Percentiles rank a stretch among this genome's conserved stretches.
Evolutionary conservation across 352 stramenopile genomes (phyloP).

Genomic region (Phytophthora crassamura): DNA sequence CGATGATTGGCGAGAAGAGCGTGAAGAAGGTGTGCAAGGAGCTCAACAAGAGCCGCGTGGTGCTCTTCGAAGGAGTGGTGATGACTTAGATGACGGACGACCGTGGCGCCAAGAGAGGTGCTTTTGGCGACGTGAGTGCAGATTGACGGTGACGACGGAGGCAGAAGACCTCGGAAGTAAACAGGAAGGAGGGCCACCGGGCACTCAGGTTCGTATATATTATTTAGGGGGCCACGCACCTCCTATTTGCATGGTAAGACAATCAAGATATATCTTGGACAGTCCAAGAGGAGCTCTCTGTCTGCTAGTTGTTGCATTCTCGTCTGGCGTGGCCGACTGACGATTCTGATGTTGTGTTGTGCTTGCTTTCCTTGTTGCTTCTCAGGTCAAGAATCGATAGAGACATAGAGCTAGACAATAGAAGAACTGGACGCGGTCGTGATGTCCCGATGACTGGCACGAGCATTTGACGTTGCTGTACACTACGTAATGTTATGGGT

Average conservation of each 20-base stretch:
- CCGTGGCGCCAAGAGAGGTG: conserved; percentile 20
- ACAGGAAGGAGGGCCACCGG: conserved; percentile 25
- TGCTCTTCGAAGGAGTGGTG: conserved; percentile 79
- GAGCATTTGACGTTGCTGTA: conserved; percentile 29
- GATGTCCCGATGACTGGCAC: conserved; percentile 15
- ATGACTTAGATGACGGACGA: conserved; percentile 48
- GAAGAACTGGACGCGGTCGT: conserved; percentile 25
- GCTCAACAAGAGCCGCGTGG: conserved; percentile 82
- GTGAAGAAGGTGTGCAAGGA: conserved; percentile 89
- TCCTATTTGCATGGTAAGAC: conserved; percentile 57
- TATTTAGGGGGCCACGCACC: conserved; percentile 43
- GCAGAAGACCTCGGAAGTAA: conserved; percentile 37
- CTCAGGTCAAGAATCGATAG: conserved; percentile 25
- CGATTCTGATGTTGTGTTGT: conserved; percentile 18
- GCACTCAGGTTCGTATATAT: conserved; percentile 64
- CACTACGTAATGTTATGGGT: conserved; percentile 43
- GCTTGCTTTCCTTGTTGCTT: conserved; percentile 17
- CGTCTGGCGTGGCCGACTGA: conserved; percentile 21
- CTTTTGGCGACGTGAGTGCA: conserved; percentile 10
- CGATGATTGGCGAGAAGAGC: conserved; percentile 84
- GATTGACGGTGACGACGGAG: conserved; percentile 1
- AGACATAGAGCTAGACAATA: conserved; percentile 40
- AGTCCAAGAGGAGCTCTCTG: conserved; percentile 19
- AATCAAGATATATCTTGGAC: conserved; percentile 41
- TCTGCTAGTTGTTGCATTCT: conserved; percentile 14